Evolutionary conservation across 345 rosid genomes (phyloP).

Genomic region (Anacardium occidentale): DNA sequence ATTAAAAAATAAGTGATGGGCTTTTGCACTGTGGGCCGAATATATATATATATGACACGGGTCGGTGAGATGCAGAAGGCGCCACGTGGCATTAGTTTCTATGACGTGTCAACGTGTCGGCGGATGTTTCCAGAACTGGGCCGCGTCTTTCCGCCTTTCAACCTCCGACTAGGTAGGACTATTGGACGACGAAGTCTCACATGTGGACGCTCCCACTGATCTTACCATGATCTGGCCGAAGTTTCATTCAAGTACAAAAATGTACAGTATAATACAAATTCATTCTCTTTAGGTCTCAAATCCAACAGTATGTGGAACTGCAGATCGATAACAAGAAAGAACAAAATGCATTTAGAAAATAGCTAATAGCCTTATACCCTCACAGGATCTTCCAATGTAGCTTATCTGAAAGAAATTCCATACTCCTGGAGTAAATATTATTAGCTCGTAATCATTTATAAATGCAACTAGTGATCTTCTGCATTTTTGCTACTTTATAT

Average conservation of each 20-base stretch:
- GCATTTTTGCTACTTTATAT: background rate
- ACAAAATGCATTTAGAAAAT: background rate
- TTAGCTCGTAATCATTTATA: background rate
- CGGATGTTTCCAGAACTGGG: background rate
- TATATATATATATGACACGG: background rate
- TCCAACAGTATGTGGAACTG: background rate
- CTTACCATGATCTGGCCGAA: background rate
- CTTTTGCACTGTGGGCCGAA: background rate
- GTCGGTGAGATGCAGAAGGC: conserved; percentile 7
- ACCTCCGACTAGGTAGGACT: background rate
- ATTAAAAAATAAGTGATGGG: background rate
- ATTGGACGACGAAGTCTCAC: background rate
- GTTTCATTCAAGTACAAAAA: background rate
- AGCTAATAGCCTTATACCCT: background rate
- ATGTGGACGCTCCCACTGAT: background rate
- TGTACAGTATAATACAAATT: no score
- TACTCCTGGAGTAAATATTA: background rate
- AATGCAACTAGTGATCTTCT: background rate
- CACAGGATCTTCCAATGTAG: background rate
- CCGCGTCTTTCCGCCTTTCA: background rate
- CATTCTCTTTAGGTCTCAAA: background rate
- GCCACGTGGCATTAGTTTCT: conserved; percentile 18
- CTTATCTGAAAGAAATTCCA: conserved; percentile 1
- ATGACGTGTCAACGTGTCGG: background rate
- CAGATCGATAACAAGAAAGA: background rate